These are phyloP conservation scores for Penicillium concentricum DNA, from an alignment of 2,329 filamentous ascomycete species.

Conservation along the genomic window DNA sequence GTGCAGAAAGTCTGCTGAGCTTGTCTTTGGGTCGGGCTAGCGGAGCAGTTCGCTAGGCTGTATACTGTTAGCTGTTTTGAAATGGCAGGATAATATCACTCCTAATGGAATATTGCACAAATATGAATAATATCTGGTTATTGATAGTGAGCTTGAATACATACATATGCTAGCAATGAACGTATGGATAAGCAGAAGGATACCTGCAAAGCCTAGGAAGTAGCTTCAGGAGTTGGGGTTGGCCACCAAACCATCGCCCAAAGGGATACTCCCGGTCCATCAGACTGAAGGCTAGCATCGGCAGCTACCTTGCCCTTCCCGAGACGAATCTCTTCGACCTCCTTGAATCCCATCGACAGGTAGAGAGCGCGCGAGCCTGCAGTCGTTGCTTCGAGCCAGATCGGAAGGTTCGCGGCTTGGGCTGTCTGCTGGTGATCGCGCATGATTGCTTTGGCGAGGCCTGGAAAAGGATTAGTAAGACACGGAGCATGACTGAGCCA, in stretches of 20 bases:
- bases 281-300: conserved; percentile 15
- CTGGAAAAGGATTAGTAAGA: conserved; percentile 4
- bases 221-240: not conserved
- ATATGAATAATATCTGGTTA: not conserved
- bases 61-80: not conserved
- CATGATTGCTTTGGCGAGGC: conserved; percentile 22
- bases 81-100: not conserved
- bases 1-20: conserved; percentile 6
- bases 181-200: not conserved
- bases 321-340: conserved; percentile 21
- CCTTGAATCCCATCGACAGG: conserved; percentile 23
- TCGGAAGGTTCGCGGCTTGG: conserved; percentile 18
- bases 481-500: not conserved
- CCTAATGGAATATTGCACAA: not conserved
- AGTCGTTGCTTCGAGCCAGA: conserved; percentile 27
- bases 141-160: not conserved
- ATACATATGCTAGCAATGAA: not conserved
- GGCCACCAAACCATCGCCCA: conserved; percentile 31
- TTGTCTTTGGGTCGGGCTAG: not conserved
- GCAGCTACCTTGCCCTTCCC: conserved; percentile 22
- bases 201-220: not conserved
- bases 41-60: not conserved
- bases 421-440: conserved; percentile 17
- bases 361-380: conserved; percentile 18
- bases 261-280: conserved; percentile 18